Evolutionary conservation across 2,329 filamentous ascomycete genomes (phyloP), one percentile per base, ranked within the genome.

Genomic region (Aspergillus cejpii): DNA sequence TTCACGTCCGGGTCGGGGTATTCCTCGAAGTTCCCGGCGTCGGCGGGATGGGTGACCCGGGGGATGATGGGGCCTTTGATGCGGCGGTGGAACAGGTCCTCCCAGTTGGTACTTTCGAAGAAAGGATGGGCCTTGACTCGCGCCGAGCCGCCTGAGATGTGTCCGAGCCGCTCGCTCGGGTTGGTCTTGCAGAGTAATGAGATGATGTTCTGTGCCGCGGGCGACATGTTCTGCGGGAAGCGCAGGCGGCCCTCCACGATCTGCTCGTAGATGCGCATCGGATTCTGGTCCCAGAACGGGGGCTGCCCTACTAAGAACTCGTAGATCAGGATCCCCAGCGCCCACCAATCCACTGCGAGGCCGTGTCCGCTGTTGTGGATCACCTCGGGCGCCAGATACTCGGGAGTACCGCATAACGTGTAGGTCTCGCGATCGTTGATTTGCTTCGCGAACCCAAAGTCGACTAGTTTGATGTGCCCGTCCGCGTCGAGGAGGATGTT

Each of bases 401-500:
- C 80, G 28, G 80, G 80, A 7, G 80, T 84, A 29, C 80, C 80
- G 57, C 80, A 83, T 26, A 83, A 70, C 4, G 80, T 84, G 58
- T 83, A 83, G 24, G 80, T 84, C 60, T 82, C 79, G 28, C 60
- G 65, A 36, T 66, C 62, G 39, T 58, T 74, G 29, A 83, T 74
- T 59, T 81, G 78, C 68, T 84, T 84, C 17, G 80, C 80, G 56
- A 84, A 83, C 2, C 80, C 80, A 64, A 84, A 84, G 59, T 84
- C 80, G 7, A 83, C 80, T 36, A 83, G 69, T 63, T 81, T 83
- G 41, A 84, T 67, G 59, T 84, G 80, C 0, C 80, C 80, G 34
- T 83, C 76, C 14, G 76, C 77, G 53, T 83, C 80, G 36, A 83
- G 75, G 38, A 83, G 71, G 39, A 84, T 83, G 58, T 84, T 84